Evolutionary conservation across 2,329 filamentous ascomycete genomes (phyloP).

Genomic region (Xylariomycetidae sp.): DNA sequence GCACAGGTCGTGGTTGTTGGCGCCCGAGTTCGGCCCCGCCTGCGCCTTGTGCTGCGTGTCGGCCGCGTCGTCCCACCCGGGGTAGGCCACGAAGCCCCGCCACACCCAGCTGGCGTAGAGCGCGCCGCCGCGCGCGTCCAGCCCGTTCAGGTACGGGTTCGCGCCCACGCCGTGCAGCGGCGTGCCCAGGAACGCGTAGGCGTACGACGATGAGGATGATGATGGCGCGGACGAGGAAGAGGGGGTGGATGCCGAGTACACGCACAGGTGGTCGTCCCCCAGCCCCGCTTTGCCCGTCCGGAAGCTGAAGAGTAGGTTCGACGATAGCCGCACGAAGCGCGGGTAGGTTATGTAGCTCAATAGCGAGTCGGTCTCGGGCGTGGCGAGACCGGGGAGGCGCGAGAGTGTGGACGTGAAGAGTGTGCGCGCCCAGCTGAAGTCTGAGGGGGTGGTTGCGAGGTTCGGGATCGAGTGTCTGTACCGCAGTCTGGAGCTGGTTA

Average conservation of each 20-base stretch:
- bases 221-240: slow-evolving; percentile 1
- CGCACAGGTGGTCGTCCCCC: slow-evolving; percentile 41
- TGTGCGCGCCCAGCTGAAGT: slow-evolving; percentile 25
- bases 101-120: slow-evolving; percentile 45
- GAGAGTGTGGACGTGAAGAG: slow-evolving; percentile 33
- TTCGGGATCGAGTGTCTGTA: slow-evolving; percentile 31
- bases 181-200: slow-evolving; percentile 33
- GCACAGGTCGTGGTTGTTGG: slow-evolving; percentile 45
- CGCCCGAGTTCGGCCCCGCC: slow-evolving; percentile 35
- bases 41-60: slow-evolving; percentile 37
- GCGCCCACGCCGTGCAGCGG: slow-evolving; percentile 46
- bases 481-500: slow-evolving; percentile 23
- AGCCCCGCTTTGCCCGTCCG: slow-evolving; percentile 45
- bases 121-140: slow-evolving; percentile 26
- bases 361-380: slow-evolving; percentile 17
- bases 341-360: slow-evolving; percentile 42
- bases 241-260: slow-evolving; percentile 29
- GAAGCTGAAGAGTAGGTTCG: slow-evolving; percentile 39
- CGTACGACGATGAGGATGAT: too few species aligned
- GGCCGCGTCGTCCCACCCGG: slow-evolving; percentile 33
- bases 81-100: slow-evolving; percentile 39
- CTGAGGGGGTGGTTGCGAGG: slow-evolving; percentile 26
- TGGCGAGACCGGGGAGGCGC: slow-evolving; percentile 28
- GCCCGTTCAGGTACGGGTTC: slow-evolving; percentile 47
- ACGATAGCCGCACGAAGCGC: slow-evolving; percentile 34